Evolutionary conservation across 2,329 filamentous ascomycete species (phyloP).

Genomic region (Penicillium expansum): DNA sequence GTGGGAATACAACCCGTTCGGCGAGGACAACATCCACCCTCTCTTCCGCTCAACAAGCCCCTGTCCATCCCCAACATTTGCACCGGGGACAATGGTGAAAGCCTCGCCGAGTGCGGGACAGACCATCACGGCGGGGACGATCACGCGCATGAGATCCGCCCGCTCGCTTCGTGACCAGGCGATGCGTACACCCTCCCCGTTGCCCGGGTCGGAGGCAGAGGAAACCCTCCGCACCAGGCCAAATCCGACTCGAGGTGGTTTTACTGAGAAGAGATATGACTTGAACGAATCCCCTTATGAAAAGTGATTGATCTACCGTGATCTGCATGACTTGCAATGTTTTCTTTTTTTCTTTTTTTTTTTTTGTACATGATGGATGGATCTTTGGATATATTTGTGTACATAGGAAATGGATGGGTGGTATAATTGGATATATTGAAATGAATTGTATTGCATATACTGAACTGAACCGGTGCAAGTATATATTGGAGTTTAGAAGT

Average conservation of each 20-base stretch:
- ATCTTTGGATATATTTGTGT: not conserved
- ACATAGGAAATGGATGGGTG: not conserved
- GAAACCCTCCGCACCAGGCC: not conserved
- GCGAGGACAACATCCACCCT: constrained; percentile 57
- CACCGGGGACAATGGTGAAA: constrained; percentile 54
- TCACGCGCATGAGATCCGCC: constrained; percentile 38
- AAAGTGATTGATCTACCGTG: constrained; percentile 19
- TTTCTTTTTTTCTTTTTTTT: constrained; percentile 3
- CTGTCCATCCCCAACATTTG: constrained; percentile 51
- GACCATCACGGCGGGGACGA: constrained; percentile 44
- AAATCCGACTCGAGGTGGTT: constrained; percentile 13
- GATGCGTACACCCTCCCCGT: constrained; percentile 9
- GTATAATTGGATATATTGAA: not conserved
- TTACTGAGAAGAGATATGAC: constrained; percentile 28
- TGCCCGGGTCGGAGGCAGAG: constrained; percentile 2
- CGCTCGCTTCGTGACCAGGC: constrained; percentile 30
- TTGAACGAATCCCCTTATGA: constrained; percentile 32
- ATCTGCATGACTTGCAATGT: constrained; percentile 3
- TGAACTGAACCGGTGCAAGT: not conserved
- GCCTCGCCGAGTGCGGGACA: constrained; percentile 56
- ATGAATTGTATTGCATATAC: not conserved
- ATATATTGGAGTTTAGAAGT: not conserved
- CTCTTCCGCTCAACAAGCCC: constrained; percentile 56
- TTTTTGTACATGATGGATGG: constrained; percentile 5
- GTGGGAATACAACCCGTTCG: constrained; percentile 25